Conservation (phyloP, 768 basidiomycete species). For the Amanita jacksonii region DNA sequence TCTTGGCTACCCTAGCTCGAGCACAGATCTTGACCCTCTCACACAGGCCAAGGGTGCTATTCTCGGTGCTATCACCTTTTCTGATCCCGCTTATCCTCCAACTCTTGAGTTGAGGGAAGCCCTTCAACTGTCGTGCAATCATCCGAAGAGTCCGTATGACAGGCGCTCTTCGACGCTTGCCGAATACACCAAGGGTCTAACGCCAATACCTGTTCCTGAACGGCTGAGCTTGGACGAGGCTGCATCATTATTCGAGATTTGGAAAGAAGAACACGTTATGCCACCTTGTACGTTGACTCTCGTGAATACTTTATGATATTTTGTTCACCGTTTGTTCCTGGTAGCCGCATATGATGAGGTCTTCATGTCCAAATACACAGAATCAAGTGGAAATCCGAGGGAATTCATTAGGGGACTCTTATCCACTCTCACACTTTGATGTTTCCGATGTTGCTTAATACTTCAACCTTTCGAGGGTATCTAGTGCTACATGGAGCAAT, state of each 20-base stretch:
- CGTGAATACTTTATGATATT: conserved; percentile 1
- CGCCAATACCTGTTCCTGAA: conserved; percentile 36
- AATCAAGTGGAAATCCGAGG: conserved; percentile 69
- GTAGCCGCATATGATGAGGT: conserved; percentile 47
- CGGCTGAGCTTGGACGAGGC: conserved; percentile 60
- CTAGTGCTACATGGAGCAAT: too few species aligned
- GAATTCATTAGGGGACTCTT: conserved; percentile 68
- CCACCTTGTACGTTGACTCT: conserved; percentile 32
- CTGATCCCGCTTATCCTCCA: conserved; percentile 47
- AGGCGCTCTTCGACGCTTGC: conserved; percentile 40
- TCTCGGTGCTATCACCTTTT: conserved; percentile 57
- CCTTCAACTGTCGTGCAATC: conserved; percentile 36
- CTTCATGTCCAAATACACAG: conserved; percentile 72
- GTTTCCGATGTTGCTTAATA: too few species aligned
- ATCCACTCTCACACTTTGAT: conserved; percentile 15
- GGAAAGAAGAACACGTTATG: conserved; percentile 54
- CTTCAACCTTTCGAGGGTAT: too few species aligned
- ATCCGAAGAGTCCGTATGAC: conserved; percentile 42
- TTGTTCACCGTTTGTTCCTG: not conserved
- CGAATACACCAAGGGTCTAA: conserved; percentile 43
- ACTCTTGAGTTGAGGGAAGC: conserved; percentile 59
- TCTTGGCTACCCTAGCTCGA: not conserved
- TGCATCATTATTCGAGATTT: conserved; percentile 64
- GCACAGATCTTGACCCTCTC: not conserved
- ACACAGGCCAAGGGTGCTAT: conserved; percentile 59